Base-by-base conservation (phyloP, 73 alveolate species). In the Tetrahymena thermophila region DNA sequence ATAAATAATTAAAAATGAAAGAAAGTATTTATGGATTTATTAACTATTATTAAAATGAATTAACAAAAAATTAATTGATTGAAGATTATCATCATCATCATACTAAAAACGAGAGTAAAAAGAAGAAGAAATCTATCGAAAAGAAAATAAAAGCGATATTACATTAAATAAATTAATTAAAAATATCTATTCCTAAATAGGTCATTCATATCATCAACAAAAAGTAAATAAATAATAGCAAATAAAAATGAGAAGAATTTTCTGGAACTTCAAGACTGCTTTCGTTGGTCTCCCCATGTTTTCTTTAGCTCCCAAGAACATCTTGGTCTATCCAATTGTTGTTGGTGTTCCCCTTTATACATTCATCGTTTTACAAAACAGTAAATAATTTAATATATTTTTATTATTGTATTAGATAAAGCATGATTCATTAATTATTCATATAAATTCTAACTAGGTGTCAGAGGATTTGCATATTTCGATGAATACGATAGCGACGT, bases 401-500 rank as follows among this genome's bases (percentile, higher is more conserved):
- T 71, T 21, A 56, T 56, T 56, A 25, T 25, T 23, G 34, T 15
- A 23, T 3, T 3, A 71, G 1, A 71, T n/a, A 71, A 28, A 17
- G 0, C 37, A 28, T 71, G 42, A 71, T 28, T 31, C 7, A 31
- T 23, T 23, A 10, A 56, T 13, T 56, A 56, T 10, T 16, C 35
- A 15, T 28, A 9, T 71, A 71, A 25, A n/a, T 71, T 31, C 37
- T 25, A 5, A 71, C 0, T 71, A 71, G 89, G 89, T 71, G 35
- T 71, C 17, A 71, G 37, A 31, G 89, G 89, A 28, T 71, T 71
- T 71, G 89, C 89, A 28, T 71, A 71, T 11, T 71, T 28, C 23
- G 89, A 71, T n/a, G 89, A 71, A 71, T 71, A 71, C 89, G 89
- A 71, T 71, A 71, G 89, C 89, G 89, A 71, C 11, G 89, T 71